Base-by-base conservation (phyloP, 345 rosid genomes). In the Excoecaria cochinchinensis region DNA sequence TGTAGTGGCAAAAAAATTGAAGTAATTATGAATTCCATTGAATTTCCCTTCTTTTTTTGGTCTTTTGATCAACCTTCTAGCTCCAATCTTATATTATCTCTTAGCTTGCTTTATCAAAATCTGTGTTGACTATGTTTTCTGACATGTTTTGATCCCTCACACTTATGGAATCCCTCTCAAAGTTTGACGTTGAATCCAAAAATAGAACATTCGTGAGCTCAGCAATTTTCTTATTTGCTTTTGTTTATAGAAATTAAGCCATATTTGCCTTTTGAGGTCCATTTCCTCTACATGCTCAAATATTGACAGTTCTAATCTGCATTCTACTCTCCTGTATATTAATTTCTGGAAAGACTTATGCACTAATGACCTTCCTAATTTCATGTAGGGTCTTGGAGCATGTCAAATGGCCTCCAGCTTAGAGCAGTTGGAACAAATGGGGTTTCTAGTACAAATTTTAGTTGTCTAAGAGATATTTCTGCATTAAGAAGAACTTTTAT, bases 391-490 rank as follows among this genome's bases (percentile, higher is more conserved):
- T 69, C 40, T 84, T 57, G 77, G 62, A 19, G 73, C 81, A 84
- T 88, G 87, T 86, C 88, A 67, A 78, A 83, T 84, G 89, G 89
- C 78, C 86, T 83, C 85, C 82, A 80, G 85, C 92, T 81, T 75
- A 70, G 71, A 69, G 63, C 76, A 53, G 55, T 77, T 73, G 63
- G 81, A 80, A 71, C 51, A 70, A 67, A 61, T 79, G 84, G 80
- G 40, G 72, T 78, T 81, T 85, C 71, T 74, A 69, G 57, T 79
- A 69, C 59, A 62, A 5, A 74, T 51, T 74, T 77, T 64, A 80
- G 81, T 79, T 85, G 63, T 75, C 50, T 83, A 78, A 81, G 76
- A 75, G 74, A 66, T 81, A 76, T 68, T 75, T 70, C 50, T 74
- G 57, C 69, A 76, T 69, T 83, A 73, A 71, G 74, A 56, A 69